Percentiles rank a stretch among this genome's conserved stretches.
Conservation (phyloP, 164 flowering plant species). For the Vitis riparia region DNA sequence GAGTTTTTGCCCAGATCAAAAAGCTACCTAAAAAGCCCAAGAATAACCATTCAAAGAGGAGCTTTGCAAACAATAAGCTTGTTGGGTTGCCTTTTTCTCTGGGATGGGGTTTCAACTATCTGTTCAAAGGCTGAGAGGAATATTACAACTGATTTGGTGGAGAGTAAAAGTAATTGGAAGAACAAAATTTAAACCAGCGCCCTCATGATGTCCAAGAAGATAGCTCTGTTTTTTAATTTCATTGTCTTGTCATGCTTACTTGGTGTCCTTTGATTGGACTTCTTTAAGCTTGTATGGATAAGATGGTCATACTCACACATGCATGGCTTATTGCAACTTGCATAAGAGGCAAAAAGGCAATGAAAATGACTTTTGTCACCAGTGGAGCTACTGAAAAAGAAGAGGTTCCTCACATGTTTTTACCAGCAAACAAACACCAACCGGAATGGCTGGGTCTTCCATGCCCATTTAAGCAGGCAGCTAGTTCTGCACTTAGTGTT, state of each 20-base stretch:
- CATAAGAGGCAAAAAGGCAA: not conserved
- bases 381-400: not conserved
- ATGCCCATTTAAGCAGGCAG: too few species aligned
- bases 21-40: too few species aligned
- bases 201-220: not conserved
- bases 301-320: not conserved
- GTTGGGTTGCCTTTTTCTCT: too few species aligned
- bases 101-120: too few species aligned
- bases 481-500: too few species aligned
- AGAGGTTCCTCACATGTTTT: not conserved
- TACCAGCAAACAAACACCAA: not conserved
- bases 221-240: not conserved
- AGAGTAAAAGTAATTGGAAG: not conserved
- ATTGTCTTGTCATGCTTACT: conserved; percentile 5
- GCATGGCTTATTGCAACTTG: not conserved
- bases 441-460: too few species aligned
- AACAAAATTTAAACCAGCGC: not conserved
- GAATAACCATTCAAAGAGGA: too few species aligned
- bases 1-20: too few species aligned
- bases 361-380: conserved; percentile 2
- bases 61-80: too few species aligned
- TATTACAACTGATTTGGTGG: not conserved
- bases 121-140: too few species aligned
- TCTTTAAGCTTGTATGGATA: conserved; percentile 5
- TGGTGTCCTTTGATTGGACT: conserved; percentile 7